These are phyloP conservation scores for Exidia glandulosa DNA, from an alignment of 768 basidiomycete species.

Conservation along the genomic window DNA sequence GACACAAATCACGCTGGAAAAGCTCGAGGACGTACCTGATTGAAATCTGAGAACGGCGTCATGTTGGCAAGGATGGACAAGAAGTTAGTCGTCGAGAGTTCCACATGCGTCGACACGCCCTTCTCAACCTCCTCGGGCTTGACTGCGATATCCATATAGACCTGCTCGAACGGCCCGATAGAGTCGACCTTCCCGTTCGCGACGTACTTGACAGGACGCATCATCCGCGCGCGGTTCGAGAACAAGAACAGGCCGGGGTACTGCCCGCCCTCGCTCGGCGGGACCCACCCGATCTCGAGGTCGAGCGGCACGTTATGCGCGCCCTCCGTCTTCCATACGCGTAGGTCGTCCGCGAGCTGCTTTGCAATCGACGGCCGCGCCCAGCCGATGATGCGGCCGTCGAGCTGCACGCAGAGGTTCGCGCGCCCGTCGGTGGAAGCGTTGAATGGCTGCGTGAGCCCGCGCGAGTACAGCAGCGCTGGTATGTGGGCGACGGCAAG, in stretches of 20 bases:
- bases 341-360: conserved; percentile 73
- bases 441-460: conserved; percentile 88
- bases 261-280: conserved; percentile 73
- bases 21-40: conserved; percentile 54
- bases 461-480: conserved; percentile 67
- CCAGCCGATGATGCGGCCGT: conserved; percentile 93
- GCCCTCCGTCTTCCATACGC: conserved; percentile 91
- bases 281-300: conserved; percentile 88
- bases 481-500: conserved; percentile 73
- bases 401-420: conserved; percentile 86
- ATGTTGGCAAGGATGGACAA: conserved; percentile 93
- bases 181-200: conserved; percentile 79
- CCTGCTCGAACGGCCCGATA: conserved; percentile 95
- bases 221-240: conserved; percentile 80
- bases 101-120: conserved; percentile 79
- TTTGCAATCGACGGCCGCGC: conserved; percentile 61
- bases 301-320: conserved; percentile 76
- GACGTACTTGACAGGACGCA: conserved; percentile 92
- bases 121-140: conserved; percentile 73
- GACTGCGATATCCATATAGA: conserved; percentile 97
- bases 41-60: conserved; percentile 98
- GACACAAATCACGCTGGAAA: not conserved
- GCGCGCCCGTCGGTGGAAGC: conserved; percentile 64
- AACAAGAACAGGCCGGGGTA: conserved; percentile 95
- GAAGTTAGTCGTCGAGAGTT: conserved; percentile 90